These are phyloP conservation scores for Trametes coccinea DNA, from an alignment of 768 basidiomycete genomes.

Conservation along the genomic window DNA sequence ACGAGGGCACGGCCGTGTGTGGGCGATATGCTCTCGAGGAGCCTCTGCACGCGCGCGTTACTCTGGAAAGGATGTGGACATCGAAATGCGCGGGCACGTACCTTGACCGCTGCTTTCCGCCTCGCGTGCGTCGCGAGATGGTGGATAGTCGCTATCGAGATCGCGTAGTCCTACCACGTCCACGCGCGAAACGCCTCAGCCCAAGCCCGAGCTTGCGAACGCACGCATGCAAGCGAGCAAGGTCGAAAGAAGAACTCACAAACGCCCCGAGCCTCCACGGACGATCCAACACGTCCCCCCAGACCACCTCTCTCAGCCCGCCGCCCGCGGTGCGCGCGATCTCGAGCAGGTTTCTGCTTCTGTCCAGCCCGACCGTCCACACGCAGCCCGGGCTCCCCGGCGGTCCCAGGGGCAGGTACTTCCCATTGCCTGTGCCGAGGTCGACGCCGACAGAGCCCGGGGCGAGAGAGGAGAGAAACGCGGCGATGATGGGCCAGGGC, in stretches of 20 bases:
- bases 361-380: slow-evolving; percentile 83
- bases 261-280: slow-evolving; percentile 81
- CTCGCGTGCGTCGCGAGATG: slow-evolving; percentile 84
- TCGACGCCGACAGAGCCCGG: slow-evolving; percentile 88
- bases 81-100: slow-evolving; percentile 31
- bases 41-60: slow-evolving; percentile 42
- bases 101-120: slow-evolving; percentile 73
- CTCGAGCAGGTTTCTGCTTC: slow-evolving; percentile 74
- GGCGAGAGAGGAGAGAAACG: slow-evolving; percentile 70
- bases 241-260: slow-evolving; percentile 49
- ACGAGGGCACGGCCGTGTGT: slow-evolving; percentile 78
- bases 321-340: slow-evolving; percentile 70
- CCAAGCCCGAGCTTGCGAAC: too few relatives aligned
- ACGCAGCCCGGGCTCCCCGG: slow-evolving; percentile 56
- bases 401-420: slow-evolving; percentile 80
- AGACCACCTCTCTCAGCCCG: slow-evolving; percentile 66
- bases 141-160: slow-evolving; percentile 97
- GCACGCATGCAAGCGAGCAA: not conserved
- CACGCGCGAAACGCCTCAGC: too few relatives aligned
- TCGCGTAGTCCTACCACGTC: slow-evolving; percentile 81
- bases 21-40: slow-evolving; percentile 66
- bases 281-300: slow-evolving; percentile 72
- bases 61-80: not conserved
- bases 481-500: slow-evolving; percentile 89
- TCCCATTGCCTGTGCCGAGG: slow-evolving; percentile 96